Evolutionary conservation across 140 eudicot species (phyloP).

Genomic region (Bidens hawaiensis): DNA sequence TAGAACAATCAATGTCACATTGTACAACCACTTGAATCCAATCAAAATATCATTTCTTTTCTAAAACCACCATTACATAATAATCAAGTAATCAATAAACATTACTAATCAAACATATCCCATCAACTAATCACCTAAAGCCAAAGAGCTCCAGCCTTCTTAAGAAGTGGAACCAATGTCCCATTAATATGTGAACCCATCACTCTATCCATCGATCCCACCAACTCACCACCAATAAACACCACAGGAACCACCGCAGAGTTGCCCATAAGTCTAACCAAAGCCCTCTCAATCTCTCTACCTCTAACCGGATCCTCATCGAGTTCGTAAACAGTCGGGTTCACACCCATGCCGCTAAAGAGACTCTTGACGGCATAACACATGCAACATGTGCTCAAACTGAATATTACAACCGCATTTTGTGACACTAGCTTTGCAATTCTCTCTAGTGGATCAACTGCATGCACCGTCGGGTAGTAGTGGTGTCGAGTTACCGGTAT

Average conservation of each 20-base stretch:
- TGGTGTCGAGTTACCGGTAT: conserved; percentile 22
- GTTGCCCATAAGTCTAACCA: conserved; percentile 50
- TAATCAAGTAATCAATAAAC: neutral
- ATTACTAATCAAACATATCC: neutral
- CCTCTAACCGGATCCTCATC: conserved; percentile 69
- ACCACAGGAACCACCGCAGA: conserved; percentile 79
- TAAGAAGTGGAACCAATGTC: conserved; percentile 81
- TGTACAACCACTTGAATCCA: no score
- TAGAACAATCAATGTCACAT: no score
- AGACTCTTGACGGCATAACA: conserved; percentile 91
- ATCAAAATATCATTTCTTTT: no score
- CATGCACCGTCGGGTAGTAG: conserved; percentile 30
- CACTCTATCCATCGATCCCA: conserved; percentile 91
- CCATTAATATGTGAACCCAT: conserved; percentile 95
- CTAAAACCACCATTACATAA: no score
- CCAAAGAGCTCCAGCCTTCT: conserved; percentile 97
- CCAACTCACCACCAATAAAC: conserved; percentile 82
- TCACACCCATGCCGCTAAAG: conserved; percentile 86
- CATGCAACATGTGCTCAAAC: conserved; percentile 87
- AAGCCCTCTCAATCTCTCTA: conserved; percentile 61
- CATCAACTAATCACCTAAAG: conserved; percentile 32
- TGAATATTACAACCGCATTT: conserved; percentile 92
- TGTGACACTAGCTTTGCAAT: conserved; percentile 65
- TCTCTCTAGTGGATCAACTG: conserved; percentile 58
- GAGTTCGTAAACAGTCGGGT: conserved; percentile 81